phyloP scores from a whole-genome alignment of 768 basidiomycete species.

The Trametes punicea region DNA sequence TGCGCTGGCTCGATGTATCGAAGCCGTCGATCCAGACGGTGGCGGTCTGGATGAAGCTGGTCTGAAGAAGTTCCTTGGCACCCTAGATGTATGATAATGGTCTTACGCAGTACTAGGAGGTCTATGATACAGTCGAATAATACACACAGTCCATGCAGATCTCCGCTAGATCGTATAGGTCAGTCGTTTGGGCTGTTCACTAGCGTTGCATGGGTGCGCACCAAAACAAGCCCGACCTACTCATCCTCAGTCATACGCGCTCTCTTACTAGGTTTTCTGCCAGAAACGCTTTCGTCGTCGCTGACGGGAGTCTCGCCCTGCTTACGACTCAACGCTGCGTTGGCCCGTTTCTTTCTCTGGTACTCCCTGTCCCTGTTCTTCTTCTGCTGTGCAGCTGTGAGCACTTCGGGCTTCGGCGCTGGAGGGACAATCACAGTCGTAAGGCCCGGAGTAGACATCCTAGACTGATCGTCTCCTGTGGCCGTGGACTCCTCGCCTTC shows the following conservation, averaged over 20 bases:
- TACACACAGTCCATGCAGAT: not conserved
- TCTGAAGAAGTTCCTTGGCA: constrained; percentile 51
- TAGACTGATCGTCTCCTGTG: constrained; percentile 62
- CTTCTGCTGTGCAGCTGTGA: constrained; percentile 71
- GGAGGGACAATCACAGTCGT: constrained; percentile 79
- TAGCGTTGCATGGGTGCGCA: too few relatives aligned
- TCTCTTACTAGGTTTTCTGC: constrained; percentile 62
- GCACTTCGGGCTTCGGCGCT: constrained; percentile 63
- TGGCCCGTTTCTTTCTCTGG: constrained; percentile 72
- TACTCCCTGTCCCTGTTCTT: constrained; percentile 79
- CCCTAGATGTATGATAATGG: constrained; percentile 39
- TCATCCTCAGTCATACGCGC: constrained; percentile 67
- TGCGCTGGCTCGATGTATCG: constrained; percentile 72
- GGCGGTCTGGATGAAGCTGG: constrained; percentile 54
- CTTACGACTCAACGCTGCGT: constrained; percentile 51
- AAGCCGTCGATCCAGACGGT: constrained; percentile 75
- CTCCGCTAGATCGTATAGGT: too few relatives aligned
- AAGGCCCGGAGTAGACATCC: constrained; percentile 66
- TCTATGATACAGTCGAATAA: constrained; percentile 3
- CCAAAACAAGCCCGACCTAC: constrained; percentile 26
- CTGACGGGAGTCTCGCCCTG: constrained; percentile 55
- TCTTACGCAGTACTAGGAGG: not conserved
- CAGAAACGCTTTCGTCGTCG: constrained; percentile 64
- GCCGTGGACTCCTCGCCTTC: constrained; percentile 64
- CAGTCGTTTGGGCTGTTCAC: too few relatives aligned